Conservation (phyloP, 2,329 filamentous ascomycete genomes). For the Penicillium digitatum region DNA sequence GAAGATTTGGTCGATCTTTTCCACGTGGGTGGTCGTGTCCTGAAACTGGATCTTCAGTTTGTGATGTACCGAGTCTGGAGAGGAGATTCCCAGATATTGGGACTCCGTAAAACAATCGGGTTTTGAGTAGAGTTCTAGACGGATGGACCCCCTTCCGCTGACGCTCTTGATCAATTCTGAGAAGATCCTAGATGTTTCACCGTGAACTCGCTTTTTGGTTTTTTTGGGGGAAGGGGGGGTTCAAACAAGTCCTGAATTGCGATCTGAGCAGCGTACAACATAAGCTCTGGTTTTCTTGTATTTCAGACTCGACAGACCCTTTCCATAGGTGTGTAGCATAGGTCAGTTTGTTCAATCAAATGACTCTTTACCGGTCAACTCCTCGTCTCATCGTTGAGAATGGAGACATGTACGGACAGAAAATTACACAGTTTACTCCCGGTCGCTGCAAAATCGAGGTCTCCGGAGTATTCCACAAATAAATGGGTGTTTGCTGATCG, state of each 20-base stretch:
- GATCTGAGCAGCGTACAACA: neutral
- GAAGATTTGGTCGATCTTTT: neutral
- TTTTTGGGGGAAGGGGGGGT: no score
- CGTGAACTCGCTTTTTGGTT: neutral
- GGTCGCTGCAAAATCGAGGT: neutral
- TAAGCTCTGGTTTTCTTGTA: neutral
- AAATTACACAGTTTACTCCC: neutral
- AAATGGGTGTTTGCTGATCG: neutral
- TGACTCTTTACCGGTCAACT: neutral
- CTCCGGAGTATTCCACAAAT: neutral
- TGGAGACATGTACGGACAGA: neutral
- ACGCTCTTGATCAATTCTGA: neutral
- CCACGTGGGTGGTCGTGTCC: conserved; percentile 3
- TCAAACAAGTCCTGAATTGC: neutral
- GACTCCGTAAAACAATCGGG: neutral
- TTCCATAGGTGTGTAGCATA: neutral
- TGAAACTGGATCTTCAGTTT: conserved; percentile 1
- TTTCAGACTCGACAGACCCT: neutral
- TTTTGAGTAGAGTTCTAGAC: conserved; percentile 1
- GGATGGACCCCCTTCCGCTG: neutral
- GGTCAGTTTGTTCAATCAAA: neutral
- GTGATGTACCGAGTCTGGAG: neutral
- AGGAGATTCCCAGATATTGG: neutral
- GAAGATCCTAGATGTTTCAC: conserved; percentile 1
- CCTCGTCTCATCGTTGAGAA: neutral